Evolutionary conservation across 208 protist species (phyloP), one percentile per base, ranked within the genome.

Genomic region (Wallacemonas collosoma): DNA sequence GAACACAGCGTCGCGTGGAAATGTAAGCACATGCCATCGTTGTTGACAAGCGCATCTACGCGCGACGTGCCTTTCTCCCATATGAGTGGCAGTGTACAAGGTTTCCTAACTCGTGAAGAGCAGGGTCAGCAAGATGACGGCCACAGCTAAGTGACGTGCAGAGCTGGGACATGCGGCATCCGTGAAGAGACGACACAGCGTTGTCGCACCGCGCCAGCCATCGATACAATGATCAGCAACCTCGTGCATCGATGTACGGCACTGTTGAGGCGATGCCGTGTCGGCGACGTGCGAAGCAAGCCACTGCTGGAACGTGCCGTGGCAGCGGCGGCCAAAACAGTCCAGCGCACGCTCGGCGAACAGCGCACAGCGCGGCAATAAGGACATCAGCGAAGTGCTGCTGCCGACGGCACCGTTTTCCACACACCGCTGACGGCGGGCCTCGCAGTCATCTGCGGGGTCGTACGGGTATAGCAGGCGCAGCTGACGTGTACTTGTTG

Each of bases 261-360:
- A 85, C 38, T 68, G 36, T 8, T 68, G 9, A n/a, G 41, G 45
- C 4, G 68, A 41, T 14, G 14, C 60, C 8, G 54, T 35, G 6
- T 53, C 40, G 15, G 1, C 12, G 4, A 12, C 12, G 11, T 55
- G 70, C 44, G 35, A 12, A 12, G 68, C 50, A 45, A 77, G 4
- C 81, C 70, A 78, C 43, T 50, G n/a, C 17, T 54, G 40, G 57
- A 76, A 53, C 50, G 26, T 65, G 9, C 4, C 50, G 1, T 36
- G 40, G 66, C 81, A 86, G 26, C 74, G 63, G 51, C 53, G 80
- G 12, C 77, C 81, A 61, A 80, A 81, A 35, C 73, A 86, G n/a
- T 82, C 67, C 8, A 71, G 2, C 14, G 80, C 62, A 26, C 55
- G 68, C 56, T 71, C 38, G 2, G 60, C 47, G 15, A 70, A 53